phyloP scores from a whole-genome alignment of 352 stramenopile genomes.

The Phytopythium montanum region DNA sequence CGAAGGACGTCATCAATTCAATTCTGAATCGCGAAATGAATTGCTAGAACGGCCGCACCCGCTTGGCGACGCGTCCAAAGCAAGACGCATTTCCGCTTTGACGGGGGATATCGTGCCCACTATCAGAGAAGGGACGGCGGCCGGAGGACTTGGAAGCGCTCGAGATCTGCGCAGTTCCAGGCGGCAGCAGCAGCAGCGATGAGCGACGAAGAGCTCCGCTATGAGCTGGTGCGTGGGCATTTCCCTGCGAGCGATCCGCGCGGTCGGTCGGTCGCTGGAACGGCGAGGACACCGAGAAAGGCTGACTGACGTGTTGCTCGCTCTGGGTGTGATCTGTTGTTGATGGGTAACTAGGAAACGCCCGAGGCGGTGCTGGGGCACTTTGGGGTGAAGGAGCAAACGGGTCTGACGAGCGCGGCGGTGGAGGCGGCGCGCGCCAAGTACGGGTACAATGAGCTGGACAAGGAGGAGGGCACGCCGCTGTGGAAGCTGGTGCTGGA shows the following conservation, averaged over 20 bases:
- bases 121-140: background rate
- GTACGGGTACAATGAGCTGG: conserved; percentile 87
- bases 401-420: conserved; percentile 44
- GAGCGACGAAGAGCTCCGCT: conserved; percentile 9
- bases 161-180: background rate
- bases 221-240: conserved; percentile 8
- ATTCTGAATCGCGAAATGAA: background rate
- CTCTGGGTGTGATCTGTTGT: background rate
- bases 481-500: conserved; percentile 95
- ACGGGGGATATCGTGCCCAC: background rate
- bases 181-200: background rate
- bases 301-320: background rate
- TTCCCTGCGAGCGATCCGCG: too few relatives aligned
- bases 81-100: background rate
- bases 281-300: too few relatives aligned
- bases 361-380: conserved; percentile 73
- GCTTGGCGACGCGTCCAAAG: background rate
- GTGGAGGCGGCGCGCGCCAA: conserved; percentile 51
- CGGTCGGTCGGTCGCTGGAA: too few relatives aligned
- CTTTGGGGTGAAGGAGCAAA: conserved; percentile 61
- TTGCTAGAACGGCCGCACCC: background rate
- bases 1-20: conserved; percentile 1
- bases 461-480: conserved; percentile 87
- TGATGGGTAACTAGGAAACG: conserved; percentile 33
- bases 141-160: background rate